Conservation (phyloP, 306 rosid species). For the Malus asiatica region DNA sequence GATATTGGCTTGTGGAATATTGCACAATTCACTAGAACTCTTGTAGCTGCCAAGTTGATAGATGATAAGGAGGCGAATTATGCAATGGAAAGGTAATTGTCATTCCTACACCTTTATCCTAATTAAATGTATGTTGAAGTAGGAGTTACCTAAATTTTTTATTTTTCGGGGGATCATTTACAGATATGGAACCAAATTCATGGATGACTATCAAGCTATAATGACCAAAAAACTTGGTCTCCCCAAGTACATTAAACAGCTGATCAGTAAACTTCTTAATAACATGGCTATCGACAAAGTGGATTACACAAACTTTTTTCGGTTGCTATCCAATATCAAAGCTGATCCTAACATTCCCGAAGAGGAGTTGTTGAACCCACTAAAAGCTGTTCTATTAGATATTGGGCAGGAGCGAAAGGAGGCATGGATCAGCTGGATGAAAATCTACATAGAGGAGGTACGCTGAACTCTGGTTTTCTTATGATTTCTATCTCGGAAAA, state of each 20-base stretch:
- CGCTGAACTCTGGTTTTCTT: background rate
- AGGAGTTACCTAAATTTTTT: constrained; percentile 8
- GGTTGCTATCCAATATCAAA: constrained; percentile 71
- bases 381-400: constrained; percentile 82
- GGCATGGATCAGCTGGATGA: constrained; percentile 91
- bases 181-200: constrained; percentile 88
- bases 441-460: constrained; percentile 79
- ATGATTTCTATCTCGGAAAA: background rate
- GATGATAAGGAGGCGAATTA: constrained; percentile 87
- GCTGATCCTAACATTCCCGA: constrained; percentile 75
- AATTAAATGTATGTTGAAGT: background rate
- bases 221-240: constrained; percentile 97
- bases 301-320: constrained; percentile 92
- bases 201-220: constrained; percentile 92
- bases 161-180: constrained; percentile 23
- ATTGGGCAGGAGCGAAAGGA: constrained; percentile 96
- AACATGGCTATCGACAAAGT: constrained; percentile 98
- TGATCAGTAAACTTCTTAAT: constrained; percentile 78
- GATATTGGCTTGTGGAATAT: constrained; percentile 96
- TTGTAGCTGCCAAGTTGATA: constrained; percentile 67
- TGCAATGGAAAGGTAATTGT: constrained; percentile 86
- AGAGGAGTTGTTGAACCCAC: constrained; percentile 56
- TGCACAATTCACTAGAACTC: constrained; percentile 65
- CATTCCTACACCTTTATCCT: constrained; percentile 2
- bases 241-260: constrained; percentile 80